These are phyloP conservation scores for Vanilla planifolia DNA, from an alignment of 106 monocot genomes.

Conservation along the genomic window DNA sequence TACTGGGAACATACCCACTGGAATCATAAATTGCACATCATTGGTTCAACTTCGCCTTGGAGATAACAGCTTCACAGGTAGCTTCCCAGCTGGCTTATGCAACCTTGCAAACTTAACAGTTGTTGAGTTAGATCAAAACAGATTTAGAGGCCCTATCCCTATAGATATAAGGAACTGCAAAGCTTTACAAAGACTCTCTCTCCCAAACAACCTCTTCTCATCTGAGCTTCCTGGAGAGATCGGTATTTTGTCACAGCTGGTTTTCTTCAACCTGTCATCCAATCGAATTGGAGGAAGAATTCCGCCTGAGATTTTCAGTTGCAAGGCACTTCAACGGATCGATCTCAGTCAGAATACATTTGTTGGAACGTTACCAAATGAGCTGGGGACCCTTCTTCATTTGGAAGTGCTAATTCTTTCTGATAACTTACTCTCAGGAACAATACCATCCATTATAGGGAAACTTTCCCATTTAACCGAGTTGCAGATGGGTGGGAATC, in stretches of 20 bases:
- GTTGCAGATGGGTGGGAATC: constrained; percentile 85
- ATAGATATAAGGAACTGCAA: constrained; percentile 56
- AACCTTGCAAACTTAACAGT: constrained; percentile 56
- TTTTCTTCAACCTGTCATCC: constrained; percentile 81
- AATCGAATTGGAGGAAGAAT: constrained; percentile 55
- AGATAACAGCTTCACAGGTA: constrained; percentile 69
- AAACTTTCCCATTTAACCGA: constrained; percentile 72
- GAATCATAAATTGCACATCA: constrained; percentile 58
- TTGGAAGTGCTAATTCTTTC: constrained; percentile 69
- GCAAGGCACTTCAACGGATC: constrained; percentile 69
- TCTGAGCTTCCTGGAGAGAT: constrained; percentile 66
- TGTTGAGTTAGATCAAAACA: constrained; percentile 67
- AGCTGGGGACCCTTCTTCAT: constrained; percentile 60
- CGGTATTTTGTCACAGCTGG: constrained; percentile 57
- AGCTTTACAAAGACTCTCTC: constrained; percentile 57
- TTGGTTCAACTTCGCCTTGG: constrained; percentile 81
- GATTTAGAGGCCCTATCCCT: constrained; percentile 81
- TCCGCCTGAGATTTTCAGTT: constrained; percentile 61
- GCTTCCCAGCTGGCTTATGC: constrained; percentile 72
- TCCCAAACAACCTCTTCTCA: constrained; percentile 61
- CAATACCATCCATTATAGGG: constrained; percentile 64
- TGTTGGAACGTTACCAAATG: constrained; percentile 44
- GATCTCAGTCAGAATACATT: constrained; percentile 80
- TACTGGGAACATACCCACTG: constrained; percentile 69
- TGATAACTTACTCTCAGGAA: constrained; percentile 68